phyloP scores from a whole-genome alignment of 495 filamentous ascomycete genomes.

The Astrocystis sublimbata region DNA sequence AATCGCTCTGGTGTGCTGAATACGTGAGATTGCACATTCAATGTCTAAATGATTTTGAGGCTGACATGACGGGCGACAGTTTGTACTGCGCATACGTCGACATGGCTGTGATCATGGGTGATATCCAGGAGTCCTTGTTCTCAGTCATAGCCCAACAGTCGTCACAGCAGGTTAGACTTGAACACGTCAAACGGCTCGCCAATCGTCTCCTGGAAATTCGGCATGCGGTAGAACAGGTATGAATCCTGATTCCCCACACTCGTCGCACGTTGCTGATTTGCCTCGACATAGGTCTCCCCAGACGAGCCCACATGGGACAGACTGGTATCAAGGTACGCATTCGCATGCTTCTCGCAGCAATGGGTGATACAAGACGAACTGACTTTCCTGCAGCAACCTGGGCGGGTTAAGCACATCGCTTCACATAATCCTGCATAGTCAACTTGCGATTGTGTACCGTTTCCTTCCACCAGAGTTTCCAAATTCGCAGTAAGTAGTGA shows the following conservation, averaged over 20 bases:
- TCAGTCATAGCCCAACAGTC: slow-evolving; percentile 21
- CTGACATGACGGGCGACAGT: slow-evolving; percentile 1
- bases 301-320: slow-evolving; percentile 19
- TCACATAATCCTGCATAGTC: slow-evolving; percentile 7
- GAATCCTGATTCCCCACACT: neutral
- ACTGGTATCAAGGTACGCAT: slow-evolving; percentile 32
- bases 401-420: neutral
- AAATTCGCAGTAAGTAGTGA: slow-evolving; percentile 18
- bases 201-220: slow-evolving; percentile 14
- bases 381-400: neutral
- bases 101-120: slow-evolving; percentile 21
- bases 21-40: slow-evolving; percentile 9
- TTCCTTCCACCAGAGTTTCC: slow-evolving; percentile 49
- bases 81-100: slow-evolving; percentile 23
- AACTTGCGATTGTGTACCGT: slow-evolving; percentile 60
- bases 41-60: neutral
- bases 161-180: slow-evolving; percentile 20
- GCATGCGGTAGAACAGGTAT: slow-evolving; percentile 16
- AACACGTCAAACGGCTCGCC: slow-evolving; percentile 20
- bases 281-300: neutral
- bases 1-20: neutral
- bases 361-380: neutral
- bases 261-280: slow-evolving; percentile 4
- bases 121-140: slow-evolving; percentile 26
- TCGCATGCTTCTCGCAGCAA: neutral